phyloP scores from a whole-genome alignment of 352 stramenopile species.

The Pythium myriotylum region DNA sequence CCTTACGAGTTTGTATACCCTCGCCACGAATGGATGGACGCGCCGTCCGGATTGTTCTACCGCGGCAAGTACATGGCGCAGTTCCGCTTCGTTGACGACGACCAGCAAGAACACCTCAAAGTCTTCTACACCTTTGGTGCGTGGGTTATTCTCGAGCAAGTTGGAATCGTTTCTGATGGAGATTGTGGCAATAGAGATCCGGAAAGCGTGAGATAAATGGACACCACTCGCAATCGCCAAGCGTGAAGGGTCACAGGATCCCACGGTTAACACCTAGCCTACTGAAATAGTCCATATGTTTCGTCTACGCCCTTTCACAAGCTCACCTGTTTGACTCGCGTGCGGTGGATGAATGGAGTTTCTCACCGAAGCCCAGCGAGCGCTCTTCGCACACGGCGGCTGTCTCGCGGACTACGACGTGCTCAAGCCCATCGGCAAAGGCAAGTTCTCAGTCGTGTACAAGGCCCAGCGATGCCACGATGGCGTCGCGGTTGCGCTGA shows the following conservation, averaged over 20 bases:
- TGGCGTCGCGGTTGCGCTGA: slow-evolving; percentile 85
- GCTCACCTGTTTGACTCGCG: not conserved
- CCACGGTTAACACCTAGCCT: too few relatives aligned
- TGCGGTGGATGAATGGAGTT: slow-evolving; percentile 58
- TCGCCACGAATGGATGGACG: slow-evolving; percentile 78
- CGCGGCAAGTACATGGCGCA: slow-evolving; percentile 86
- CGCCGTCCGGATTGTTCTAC: slow-evolving; percentile 86
- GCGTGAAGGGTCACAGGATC: not conserved
- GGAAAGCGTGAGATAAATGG: slow-evolving; percentile 39
- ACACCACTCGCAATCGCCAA: too few relatives aligned
- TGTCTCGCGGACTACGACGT: slow-evolving; percentile 78
- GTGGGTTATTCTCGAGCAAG: slow-evolving; percentile 18
- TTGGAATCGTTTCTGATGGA: not conserved
- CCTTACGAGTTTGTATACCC: slow-evolving; percentile 86
- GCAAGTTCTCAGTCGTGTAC: slow-evolving; percentile 94
- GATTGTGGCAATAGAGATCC: slow-evolving; percentile 47
- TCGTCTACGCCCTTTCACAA: slow-evolving; percentile 14
- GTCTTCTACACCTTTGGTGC: slow-evolving; percentile 78
- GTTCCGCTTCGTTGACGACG: slow-evolving; percentile 74
- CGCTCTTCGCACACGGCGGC: slow-evolving; percentile 59
- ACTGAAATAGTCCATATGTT: slow-evolving; percentile 5
- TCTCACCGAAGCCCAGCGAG: slow-evolving; percentile 71
- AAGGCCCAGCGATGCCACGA: slow-evolving; percentile 77
- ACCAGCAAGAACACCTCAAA: slow-evolving; percentile 68
- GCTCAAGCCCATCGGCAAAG: slow-evolving; percentile 90